A percentile compares a stretch with the other conserved stretches of the same genome.
phyloP scores from a whole-genome alignment of 345 rosid genomes.

The Bruguiera parviflora region DNA sequence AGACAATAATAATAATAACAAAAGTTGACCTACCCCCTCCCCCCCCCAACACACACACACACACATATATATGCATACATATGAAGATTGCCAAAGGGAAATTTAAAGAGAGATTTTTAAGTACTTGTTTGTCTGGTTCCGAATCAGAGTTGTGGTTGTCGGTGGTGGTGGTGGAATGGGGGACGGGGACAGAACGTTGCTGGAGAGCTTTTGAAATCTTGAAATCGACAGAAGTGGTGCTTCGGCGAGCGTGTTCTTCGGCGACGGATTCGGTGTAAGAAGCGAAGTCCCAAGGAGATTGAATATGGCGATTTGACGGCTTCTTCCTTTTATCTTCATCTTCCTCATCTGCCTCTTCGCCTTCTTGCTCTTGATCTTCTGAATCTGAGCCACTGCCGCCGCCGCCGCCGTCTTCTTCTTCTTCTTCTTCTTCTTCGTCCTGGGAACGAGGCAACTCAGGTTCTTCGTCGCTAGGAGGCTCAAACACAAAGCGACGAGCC shows the following conservation, averaged over 20 bases:
- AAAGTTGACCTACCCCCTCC: neutral
- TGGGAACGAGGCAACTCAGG: slow-evolving; percentile 28
- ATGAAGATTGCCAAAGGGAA: neutral
- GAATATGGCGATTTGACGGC: slow-evolving; percentile 25
- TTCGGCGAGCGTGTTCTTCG: slow-evolving; percentile 88
- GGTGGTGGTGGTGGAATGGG: slow-evolving; percentile 25
- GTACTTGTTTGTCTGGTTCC: slow-evolving; percentile 64
- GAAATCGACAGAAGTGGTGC: slow-evolving; percentile 80
- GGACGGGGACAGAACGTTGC: slow-evolving; percentile 36
- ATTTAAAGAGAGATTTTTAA: neutral
- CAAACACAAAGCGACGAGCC: slow-evolving; percentile 52
- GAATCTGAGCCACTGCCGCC: neutral
- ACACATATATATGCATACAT: too few relatives aligned
- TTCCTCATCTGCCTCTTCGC: slow-evolving; percentile 26
- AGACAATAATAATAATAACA: neutral
- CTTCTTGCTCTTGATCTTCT: slow-evolving; percentile 29
- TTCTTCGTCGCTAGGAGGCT: slow-evolving; percentile 71
- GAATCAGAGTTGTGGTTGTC: slow-evolving; percentile 42
- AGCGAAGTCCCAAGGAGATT: slow-evolving; percentile 93
- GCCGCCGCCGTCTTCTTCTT: too few relatives aligned
- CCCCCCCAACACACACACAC: too few relatives aligned
- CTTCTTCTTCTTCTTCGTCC: neutral
- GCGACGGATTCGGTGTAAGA: slow-evolving; percentile 75
- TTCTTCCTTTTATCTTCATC: slow-evolving; percentile 29
- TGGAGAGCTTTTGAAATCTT: slow-evolving; percentile 70